Conservation (phyloP, 768 basidiomycete species). For the Collybiopsis confluens region DNA sequence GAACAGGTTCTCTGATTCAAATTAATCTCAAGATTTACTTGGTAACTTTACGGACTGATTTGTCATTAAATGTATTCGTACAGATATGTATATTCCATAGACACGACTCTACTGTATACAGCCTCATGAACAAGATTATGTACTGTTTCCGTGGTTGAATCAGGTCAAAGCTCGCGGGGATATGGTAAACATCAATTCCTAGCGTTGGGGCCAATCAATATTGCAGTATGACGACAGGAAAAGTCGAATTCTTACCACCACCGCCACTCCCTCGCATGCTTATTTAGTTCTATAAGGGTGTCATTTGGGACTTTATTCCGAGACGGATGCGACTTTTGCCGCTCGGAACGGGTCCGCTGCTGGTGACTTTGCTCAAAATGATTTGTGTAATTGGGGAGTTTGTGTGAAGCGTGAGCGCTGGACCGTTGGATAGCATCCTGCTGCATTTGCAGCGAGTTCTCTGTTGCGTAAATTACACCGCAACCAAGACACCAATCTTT, state of each 20-base stretch:
- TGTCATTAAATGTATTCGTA: too few species aligned
- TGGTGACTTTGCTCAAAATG: not conserved
- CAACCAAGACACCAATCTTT: constrained; percentile 81
- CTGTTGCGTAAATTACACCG: constrained; percentile 51
- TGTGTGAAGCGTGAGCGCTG: not conserved
- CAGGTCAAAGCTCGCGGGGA: too few species aligned
- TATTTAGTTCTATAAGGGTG: not conserved
- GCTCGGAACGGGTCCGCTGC: not conserved
- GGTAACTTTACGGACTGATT: too few species aligned
- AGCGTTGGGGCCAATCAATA: too few species aligned
- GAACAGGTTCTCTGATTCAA: too few species aligned
- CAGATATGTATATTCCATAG: too few species aligned
- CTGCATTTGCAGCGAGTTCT: constrained; percentile 1
- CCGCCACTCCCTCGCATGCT: not conserved
- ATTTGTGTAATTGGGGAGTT: not conserved
- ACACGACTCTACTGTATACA: too few species aligned
- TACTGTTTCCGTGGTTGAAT: too few species aligned
- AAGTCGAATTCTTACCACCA: not conserved
- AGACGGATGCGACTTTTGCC: not conserved
- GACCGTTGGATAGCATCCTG: not conserved
- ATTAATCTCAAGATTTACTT: too few species aligned
- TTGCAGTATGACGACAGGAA: too few species aligned
- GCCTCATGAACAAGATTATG: too few species aligned
- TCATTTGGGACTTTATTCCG: not conserved
- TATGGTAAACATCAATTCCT: too few species aligned